Conservation (phyloP, 2,329 filamentous ascomycete genomes). For the Fonsecaea pugnacius region DNA sequence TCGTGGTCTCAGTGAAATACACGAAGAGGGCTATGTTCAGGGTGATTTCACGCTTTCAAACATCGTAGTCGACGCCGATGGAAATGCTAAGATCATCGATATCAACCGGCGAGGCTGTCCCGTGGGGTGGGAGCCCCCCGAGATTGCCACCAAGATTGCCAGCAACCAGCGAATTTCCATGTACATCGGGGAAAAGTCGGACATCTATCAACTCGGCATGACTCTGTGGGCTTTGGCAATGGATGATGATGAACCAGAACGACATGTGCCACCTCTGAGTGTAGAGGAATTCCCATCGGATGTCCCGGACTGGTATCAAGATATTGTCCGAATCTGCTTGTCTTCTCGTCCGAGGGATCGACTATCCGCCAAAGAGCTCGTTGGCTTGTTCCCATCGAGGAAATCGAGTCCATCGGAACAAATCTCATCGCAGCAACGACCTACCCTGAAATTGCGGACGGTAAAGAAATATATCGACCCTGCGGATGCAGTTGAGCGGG, state of each 20-base stretch:
- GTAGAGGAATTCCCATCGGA: constrained; percentile 60
- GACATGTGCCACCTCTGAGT: constrained; percentile 70
- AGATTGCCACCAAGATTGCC: constrained; percentile 81
- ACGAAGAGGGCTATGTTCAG: constrained; percentile 94
- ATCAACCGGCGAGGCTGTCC: constrained; percentile 98
- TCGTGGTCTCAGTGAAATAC: constrained; percentile 84
- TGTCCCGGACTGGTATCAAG: constrained; percentile 78
- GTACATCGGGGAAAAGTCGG: constrained; percentile 98
- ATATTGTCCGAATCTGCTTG: constrained; percentile 76
- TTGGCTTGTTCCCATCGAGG: constrained; percentile 66
- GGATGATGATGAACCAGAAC: constrained; percentile 87
- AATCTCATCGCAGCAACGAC: constrained; percentile 20
- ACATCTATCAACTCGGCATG: constrained; percentile 96
- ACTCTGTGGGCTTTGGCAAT: constrained; percentile 90
- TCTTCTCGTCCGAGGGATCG: constrained; percentile 73
- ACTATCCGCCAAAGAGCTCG: constrained; percentile 72
- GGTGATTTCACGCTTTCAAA: constrained; percentile 97
- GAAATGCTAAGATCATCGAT: constrained; percentile 95
- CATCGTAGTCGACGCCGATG: constrained; percentile 83
- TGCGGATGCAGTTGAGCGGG: constrained; percentile 36
- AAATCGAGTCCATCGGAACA: constrained; percentile 16
- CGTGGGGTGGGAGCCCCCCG: constrained; percentile 95
- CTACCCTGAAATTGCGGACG: constrained; percentile 26
- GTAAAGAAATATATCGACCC: constrained; percentile 37
- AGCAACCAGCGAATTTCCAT: constrained; percentile 89